phyloP scores from a whole-genome alignment of 2,329 filamentous ascomycete genomes.

The Pyrenophora graminea region DNA sequence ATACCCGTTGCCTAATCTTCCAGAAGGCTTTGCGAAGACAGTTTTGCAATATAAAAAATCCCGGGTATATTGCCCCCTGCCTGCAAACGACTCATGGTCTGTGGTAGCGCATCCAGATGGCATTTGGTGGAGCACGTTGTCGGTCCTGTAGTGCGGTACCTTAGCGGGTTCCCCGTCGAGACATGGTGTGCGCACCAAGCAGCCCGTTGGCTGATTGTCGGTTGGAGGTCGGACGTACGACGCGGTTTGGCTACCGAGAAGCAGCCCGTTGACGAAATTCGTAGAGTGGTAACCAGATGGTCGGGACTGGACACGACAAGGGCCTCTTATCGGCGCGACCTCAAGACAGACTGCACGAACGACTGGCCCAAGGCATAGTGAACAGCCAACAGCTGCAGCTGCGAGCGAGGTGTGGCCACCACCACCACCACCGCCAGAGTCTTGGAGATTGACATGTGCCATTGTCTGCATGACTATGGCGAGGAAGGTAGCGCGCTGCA shows the following conservation, averaged over 20 bases:
- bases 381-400: constrained; percentile 12
- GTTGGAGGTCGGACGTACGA: constrained; percentile 26
- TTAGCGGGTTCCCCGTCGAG: constrained; percentile 21
- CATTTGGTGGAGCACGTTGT: constrained; percentile 29
- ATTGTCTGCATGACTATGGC: constrained; percentile 16
- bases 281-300: constrained; percentile 27
- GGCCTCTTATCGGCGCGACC: constrained; percentile 41
- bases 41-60: constrained; percentile 26
- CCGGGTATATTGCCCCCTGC: constrained; percentile 25
- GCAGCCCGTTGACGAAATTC: constrained; percentile 34
- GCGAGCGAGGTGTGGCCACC: constrained; percentile 17
- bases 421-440: constrained; percentile 4
- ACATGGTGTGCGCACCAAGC: constrained; percentile 8
- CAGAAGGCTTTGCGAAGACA: constrained; percentile 18
- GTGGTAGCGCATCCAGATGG: constrained; percentile 21
- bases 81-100: constrained; percentile 14
- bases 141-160: constrained; percentile 29
- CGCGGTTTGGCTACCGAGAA: constrained; percentile 36
- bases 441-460: constrained; percentile 20
- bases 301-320: constrained; percentile 32
- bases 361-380: constrained; percentile 12
- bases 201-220: constrained; percentile 24
- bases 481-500: constrained; percentile 19
- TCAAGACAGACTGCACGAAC: constrained; percentile 20
- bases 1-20: constrained; percentile 22